Percentiles rank a stretch among this genome's conserved stretches.
These are phyloP conservation scores for Sextonia rubra DNA, from an alignment of 164 flowering plant genomes.

Conservation along the genomic window DNA sequence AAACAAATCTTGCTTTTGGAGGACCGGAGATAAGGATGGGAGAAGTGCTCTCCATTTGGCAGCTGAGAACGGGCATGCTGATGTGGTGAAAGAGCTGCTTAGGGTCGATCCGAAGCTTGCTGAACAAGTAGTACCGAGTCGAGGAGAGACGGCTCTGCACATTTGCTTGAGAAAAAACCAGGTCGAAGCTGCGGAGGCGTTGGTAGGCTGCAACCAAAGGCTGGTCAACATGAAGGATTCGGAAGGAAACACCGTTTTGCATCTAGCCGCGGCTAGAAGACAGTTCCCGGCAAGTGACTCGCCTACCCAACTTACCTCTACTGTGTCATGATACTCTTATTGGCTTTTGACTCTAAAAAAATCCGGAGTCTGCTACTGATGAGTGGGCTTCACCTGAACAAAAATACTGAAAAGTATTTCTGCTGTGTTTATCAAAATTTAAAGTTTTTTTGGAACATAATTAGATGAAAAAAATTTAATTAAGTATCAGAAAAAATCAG, in stretches of 20 bases:
- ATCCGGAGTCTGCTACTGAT: no score
- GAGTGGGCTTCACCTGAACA: no score
- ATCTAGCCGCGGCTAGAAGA: neutral
- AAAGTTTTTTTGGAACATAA: no score
- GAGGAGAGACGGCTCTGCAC: constrained; percentile 7
- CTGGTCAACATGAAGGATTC: neutral
- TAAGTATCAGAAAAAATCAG: no score
- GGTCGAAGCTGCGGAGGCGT: neutral
- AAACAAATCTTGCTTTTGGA: neutral
- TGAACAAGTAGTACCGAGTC: neutral
- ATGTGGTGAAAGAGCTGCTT: neutral
- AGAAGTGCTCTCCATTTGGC: constrained; percentile 2
- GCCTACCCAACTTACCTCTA: no score
- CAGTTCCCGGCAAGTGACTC: neutral
- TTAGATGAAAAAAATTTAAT: no score
- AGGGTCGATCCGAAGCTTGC: no score
- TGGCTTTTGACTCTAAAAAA: no score
- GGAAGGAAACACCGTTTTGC: neutral
- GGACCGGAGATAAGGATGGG: neutral
- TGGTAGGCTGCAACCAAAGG: neutral
- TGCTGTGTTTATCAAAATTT: no score
- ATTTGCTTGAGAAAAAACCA: neutral
- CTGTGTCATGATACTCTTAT: no score
- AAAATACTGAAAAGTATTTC: no score
- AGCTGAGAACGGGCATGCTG: neutral